Evolutionary conservation across 2,329 filamentous ascomycete species (phyloP), one percentile per base, ranked within the genome.

Genomic region (Beauveria scarabaeidicola): DNA sequence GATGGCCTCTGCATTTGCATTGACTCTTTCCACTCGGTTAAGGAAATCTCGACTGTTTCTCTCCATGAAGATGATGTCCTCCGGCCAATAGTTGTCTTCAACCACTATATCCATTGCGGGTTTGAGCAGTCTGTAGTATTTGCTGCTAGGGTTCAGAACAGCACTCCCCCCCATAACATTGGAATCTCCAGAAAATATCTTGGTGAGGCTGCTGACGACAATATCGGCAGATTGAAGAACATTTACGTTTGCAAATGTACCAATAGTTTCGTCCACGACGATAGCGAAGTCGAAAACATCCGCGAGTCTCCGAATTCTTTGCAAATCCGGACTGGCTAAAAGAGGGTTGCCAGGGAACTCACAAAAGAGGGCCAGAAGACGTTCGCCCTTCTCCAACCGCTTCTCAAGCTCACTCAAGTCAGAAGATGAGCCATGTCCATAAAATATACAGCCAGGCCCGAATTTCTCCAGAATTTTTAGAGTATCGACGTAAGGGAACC

Each of bases 401-500:
- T 69, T 70, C 72, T 97, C 91, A 0, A 99, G 79, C 61, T 96
- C 87, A 68, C 97, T 89, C 0, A 99, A 76, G 61, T 97, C 92
- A 52, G 82, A 81, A 2, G 84, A 76, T 2, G 88, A 89, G 1
- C 88, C 90, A 66, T 88, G 83, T 3, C 93, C 93, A 72, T 96
- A 97, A 70, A 97, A 97, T 2, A 88, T 72, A 61, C 88, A 92
- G 1, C 93, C 93, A 0, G 91, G 89, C 0, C 93, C 94, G 72
- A 95, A 97, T 72, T 97, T 99, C 70, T 97, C 80, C 5, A 97
- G 77, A 53, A 97, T 90, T 72, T 99, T 99, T 58, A 97, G 81
- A 0, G 94, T 97, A 73, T 99, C 94, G 56, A 97, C 90, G 67
- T 99, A 99, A 0, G 94, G 91, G 66, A 99, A 99, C n/a, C 94